Conservation (phyloP, 306 rosid genomes). For the Dryas drummondii region DNA sequence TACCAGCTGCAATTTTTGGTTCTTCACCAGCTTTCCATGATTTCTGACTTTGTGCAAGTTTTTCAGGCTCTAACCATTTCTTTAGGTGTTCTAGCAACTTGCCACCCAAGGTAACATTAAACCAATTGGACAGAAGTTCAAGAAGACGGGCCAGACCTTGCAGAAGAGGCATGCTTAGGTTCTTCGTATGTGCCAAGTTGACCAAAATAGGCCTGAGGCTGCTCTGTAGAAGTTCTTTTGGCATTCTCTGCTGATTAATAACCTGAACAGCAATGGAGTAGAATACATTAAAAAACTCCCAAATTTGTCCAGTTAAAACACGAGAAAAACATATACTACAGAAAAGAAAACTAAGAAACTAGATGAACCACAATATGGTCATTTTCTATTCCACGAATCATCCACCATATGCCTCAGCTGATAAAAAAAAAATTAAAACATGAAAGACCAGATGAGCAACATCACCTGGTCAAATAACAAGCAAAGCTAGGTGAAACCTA, state of each 20-base stretch:
- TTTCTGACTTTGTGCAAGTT: slow-evolving; percentile 92
- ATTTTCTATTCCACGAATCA: slow-evolving; percentile 18
- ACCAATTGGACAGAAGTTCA: slow-evolving; percentile 95
- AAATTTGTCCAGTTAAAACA: slow-evolving; percentile 20
- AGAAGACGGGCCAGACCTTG: slow-evolving; percentile 97
- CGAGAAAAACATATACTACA: slow-evolving; percentile 4
- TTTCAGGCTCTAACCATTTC: slow-evolving; percentile 99
- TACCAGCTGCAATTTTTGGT: slow-evolving; percentile 99
- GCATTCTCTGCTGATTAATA: slow-evolving; percentile 93
- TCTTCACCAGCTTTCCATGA: slow-evolving; percentile 99
- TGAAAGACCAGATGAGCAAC: slow-evolving; percentile 16
- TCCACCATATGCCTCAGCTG: slow-evolving; percentile 5
- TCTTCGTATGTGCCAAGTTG: slow-evolving; percentile 93
- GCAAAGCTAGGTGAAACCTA: neutral
- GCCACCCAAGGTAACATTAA: slow-evolving; percentile 93
- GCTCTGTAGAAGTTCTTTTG: slow-evolving; percentile 92
- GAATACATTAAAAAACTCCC: slow-evolving; percentile 4
- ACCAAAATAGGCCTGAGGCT: slow-evolving; percentile 98
- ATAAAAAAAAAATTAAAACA: slow-evolving; percentile 5
- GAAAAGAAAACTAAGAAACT: slow-evolving; percentile 13
- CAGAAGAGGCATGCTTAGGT: slow-evolving; percentile 96
- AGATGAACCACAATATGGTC: slow-evolving; percentile 9
- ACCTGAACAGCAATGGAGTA: slow-evolving; percentile 50
- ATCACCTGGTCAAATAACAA: slow-evolving; percentile 23
- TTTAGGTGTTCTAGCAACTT: slow-evolving; percentile 91